Conservation (phyloP, 768 basidiomycete genomes). For the Amanita phalloides region DNA sequence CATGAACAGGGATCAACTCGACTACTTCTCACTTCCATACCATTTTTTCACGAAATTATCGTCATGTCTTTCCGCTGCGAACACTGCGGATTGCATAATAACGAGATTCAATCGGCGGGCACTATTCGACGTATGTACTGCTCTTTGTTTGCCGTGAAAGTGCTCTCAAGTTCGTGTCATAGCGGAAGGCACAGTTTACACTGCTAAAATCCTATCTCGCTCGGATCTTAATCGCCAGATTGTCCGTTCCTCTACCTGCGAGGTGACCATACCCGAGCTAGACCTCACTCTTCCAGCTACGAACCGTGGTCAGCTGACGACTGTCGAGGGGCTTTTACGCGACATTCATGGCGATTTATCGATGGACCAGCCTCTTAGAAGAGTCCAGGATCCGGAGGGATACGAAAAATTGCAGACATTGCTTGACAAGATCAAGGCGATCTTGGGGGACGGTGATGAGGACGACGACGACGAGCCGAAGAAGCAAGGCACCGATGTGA, state of each 20-base stretch:
- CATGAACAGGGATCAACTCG: conserved; percentile 85
- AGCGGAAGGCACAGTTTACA: conserved; percentile 84
- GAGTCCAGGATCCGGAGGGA: conserved; percentile 63
- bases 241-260: conserved; percentile 78
- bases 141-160: not conserved
- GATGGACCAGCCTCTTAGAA: conserved; percentile 74
- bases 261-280: conserved; percentile 77
- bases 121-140: conserved; percentile 61
- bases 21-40: conserved; percentile 86
- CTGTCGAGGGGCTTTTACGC: conserved; percentile 84
- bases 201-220: conserved; percentile 61
- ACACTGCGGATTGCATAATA: conserved; percentile 82
- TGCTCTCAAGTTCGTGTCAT: not conserved
- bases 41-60: conserved; percentile 91
- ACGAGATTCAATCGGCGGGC: conserved; percentile 90
- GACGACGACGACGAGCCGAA: conserved; percentile 31
- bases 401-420: conserved; percentile 69
- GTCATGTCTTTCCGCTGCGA: conserved; percentile 96
- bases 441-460: conserved; percentile 48
- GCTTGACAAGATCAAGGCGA: conserved; percentile 49
- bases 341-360: conserved; percentile 75
- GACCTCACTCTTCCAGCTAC: conserved; percentile 85
- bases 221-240: conserved; percentile 87
- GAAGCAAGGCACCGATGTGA: conserved; percentile 18
- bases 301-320: conserved; percentile 86